Base-by-base conservation (phyloP, 169 alveolate species). In the Plasmodium billcollinsi region DNA sequence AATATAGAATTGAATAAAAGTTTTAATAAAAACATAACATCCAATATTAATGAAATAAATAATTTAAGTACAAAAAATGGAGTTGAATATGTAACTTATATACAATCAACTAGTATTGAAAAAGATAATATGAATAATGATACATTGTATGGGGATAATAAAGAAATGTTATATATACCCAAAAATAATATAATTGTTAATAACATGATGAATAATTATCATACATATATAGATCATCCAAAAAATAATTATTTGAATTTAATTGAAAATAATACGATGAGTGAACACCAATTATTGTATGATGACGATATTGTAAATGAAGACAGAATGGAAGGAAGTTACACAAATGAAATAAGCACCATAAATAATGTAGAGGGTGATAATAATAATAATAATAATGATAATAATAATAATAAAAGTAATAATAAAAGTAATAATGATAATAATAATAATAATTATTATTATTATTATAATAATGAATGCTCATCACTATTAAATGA, bases 41-140 rank as follows among this genome's bases (percentile, higher is more conserved):
- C 65, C 6, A 26, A 52, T 33, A 58, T 78, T 45, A 76, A 76
- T 15, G 76, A 65, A 39, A 65, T 78, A 54, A 78, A 54, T 50
- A 33, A 63, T 20, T 47, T 50, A 47, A n/a, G 56, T 39, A 45
- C 29, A 50, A 66, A 43, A 29, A 61, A 45, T 0, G 20, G 63
- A 43, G n/a, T 20, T 9, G 24, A 49, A 29, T 39, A 61, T 67
- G 18, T 74, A 50, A 74, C 56, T 73, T 26, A 62, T 62, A 15
- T 18, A 39, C 47, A 39, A 39, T 39, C 47, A 39, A 39, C 47
- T 5, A 39, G 9, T 39, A 39, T 0, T 39, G 47, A 39, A 6
- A 39, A 39, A 39, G 47, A 39, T 5, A 39, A 39, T 39, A 39
- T 39, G 11, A 39, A 39, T 39, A 39, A 39, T 39, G 47, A 39